Evolutionary conservation across 176 grass and related monocot species (phyloP).

Genomic region (Cymbopogon citratus): DNA sequence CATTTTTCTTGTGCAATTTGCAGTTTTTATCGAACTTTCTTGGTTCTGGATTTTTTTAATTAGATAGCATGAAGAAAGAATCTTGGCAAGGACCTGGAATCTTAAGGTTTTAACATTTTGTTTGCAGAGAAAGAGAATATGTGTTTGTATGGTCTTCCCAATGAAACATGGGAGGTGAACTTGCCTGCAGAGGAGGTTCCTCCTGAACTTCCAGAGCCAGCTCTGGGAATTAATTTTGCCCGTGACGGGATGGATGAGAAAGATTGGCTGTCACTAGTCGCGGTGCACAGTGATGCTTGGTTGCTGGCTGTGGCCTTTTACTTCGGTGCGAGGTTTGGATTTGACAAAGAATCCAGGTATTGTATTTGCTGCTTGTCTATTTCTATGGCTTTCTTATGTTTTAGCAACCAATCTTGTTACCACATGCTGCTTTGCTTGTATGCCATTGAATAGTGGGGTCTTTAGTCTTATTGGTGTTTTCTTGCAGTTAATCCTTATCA

Average conservation of each 20-base stretch:
- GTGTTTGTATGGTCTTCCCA: slow-evolving; percentile 90
- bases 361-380: slow-evolving; percentile 5
- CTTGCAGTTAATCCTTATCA: slow-evolving; percentile 1
- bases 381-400: neutral
- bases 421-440: neutral
- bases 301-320: slow-evolving; percentile 78
- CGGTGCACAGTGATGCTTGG: slow-evolving; percentile 90
- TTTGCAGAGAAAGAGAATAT: slow-evolving; percentile 94
- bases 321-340: slow-evolving; percentile 93
- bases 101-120: neutral
- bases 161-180: slow-evolving; percentile 97
- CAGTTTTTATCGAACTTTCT: neutral
- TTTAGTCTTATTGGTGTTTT: slow-evolving; percentile 1
- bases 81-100: neutral
- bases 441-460: neutral
- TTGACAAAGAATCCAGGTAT: slow-evolving; percentile 89
- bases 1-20: neutral
- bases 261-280: slow-evolving; percentile 88
- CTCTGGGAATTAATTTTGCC: slow-evolving; percentile 96
- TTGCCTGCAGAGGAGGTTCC: slow-evolving; percentile 92
- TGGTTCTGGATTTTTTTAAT: neutral
- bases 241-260: slow-evolving; percentile 94
- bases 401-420: neutral
- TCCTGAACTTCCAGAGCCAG: slow-evolving; percentile 93
- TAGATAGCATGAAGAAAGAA: slow-evolving; percentile 3